Conservation (phyloP, 2,329 filamentous ascomycete species). For the Pyrenophora teres region DNA sequence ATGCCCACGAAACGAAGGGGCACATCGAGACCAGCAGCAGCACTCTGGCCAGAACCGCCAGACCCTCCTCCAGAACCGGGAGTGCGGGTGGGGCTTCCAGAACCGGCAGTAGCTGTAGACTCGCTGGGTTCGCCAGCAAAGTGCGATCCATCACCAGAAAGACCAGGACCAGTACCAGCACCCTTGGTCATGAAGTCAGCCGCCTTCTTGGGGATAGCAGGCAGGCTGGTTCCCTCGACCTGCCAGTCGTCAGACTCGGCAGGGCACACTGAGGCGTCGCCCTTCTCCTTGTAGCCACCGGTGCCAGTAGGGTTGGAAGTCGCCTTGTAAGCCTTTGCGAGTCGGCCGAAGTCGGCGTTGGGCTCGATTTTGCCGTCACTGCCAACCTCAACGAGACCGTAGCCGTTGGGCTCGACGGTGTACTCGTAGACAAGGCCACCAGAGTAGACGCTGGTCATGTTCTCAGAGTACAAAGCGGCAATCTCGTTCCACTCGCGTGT, state of each 20-base stretch:
- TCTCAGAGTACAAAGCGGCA: conserved; percentile 71
- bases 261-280: conserved; percentile 61
- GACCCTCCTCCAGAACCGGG: conserved; percentile 15
- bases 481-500: conserved; percentile 82
- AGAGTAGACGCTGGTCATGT: conserved; percentile 92
- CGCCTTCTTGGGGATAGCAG: conserved; percentile 61
- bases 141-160: conserved; percentile 54
- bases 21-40: conserved; percentile 30
- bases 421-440: conserved; percentile 97
- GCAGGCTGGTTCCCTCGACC: conserved; percentile 57
- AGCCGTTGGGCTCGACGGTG: conserved; percentile 67
- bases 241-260: conserved; percentile 60
- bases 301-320: conserved; percentile 59
- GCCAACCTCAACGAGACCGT: conserved; percentile 74
- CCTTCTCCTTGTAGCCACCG: conserved; percentile 62
- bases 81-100: conserved; percentile 34
- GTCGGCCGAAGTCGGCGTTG: conserved; percentile 65
- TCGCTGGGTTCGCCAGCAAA: conserved; percentile 38
- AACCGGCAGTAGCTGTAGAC: conserved; percentile 35
- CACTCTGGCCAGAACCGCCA: conserved; percentile 18
- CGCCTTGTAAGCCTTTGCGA: conserved; percentile 57
- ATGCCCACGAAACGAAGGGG: conserved; percentile 39
- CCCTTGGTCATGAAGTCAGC: conserved; percentile 61
- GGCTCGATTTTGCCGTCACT: conserved; percentile 59
- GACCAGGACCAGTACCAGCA: conserved; percentile 62